Conservation (phyloP, 495 filamentous ascomycete species). For the Podospora pseudocomata region DNA sequence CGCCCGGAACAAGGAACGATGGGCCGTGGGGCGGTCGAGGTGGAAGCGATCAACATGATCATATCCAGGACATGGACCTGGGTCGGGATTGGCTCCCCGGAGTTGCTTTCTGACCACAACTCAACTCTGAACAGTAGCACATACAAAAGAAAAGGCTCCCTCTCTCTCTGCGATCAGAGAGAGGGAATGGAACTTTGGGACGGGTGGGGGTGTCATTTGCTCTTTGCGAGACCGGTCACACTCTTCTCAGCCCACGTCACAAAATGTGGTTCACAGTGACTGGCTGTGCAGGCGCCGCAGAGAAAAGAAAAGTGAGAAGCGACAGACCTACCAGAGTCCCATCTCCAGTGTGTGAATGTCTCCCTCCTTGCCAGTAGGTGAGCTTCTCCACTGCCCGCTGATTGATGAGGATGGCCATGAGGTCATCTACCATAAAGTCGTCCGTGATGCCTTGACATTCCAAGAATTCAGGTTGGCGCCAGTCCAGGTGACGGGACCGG, state of each 20-base stretch:
- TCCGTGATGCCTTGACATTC: neutral
- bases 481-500: no score
- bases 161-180: neutral
- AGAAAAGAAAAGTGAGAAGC: neutral
- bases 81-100: conserved; percentile 10
- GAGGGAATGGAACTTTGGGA: neutral
- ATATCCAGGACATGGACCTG: neutral
- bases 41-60: conserved; percentile 15
- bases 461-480: neutral
- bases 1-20: conserved; percentile 2
- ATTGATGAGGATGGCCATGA: conserved; percentile 3
- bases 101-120: neutral
- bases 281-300: conserved; percentile 25
- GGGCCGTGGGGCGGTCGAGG: conserved; percentile 6
- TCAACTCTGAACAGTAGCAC: neutral
- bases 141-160: neutral
- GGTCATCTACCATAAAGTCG: neutral
- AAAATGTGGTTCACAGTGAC: conserved; percentile 26
- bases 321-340: neutral
- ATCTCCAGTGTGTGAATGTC: neutral
- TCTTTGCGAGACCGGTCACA: conserved; percentile 9
- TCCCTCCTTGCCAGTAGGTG: neutral
- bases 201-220: conserved; percentile 7
- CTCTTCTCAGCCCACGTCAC: conserved; percentile 15
- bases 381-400: no score